Evolutionary conservation across 2,329 filamentous ascomycete genomes (phyloP), one percentile per base, ranked within the genome.

Genomic region (Penicillium decumbens): DNA sequence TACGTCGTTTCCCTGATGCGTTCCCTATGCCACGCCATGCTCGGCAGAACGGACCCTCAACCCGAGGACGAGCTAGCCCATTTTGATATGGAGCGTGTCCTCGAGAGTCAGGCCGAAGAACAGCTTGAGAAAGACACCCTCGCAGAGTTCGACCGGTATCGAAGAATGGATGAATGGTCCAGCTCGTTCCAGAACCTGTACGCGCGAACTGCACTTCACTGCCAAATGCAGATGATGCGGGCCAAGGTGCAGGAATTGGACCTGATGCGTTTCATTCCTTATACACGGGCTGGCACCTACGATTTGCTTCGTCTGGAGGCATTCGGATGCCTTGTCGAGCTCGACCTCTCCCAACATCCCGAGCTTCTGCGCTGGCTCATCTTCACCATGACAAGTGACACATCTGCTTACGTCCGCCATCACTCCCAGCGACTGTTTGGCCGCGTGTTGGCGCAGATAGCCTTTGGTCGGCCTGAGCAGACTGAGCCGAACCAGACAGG

Each of bases 1-100:
- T 98, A 96, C 65, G 82, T 98, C 46, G 84, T 89, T 6, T 87
- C 80, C 20, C 77, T 98, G 23, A 87, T 98, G 75, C 74, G 69
- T 32, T 81, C 80, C 33, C 68, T 87, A 4, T 77, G 80, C 5
- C 74, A 81, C 53, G 77, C 79, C 8, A 68, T 85, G 47, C 71
- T 79, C 1, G 72, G 72, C 2, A 66, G 65, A 51, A 58, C 60
- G n/a, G 66, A 73, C 61, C 59, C 53, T 51, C 67, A 62, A 47
- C 62, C 68, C 4, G 67, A 72, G 7, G 58, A 60, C 27, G 69
- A 76, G 41, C 61, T 76, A 48, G 67, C 72, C 49, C 65, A 75
- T 50, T 69, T 74, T 58, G 64, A 76, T 47, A 68, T 77, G 58
- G 70, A 75, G 43, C 70, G 72, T 39, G 73, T 80, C 27, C 61